Evolutionary conservation across 768 basidiomycete genomes (phyloP).

Genomic region (Lactarius vividus): DNA sequence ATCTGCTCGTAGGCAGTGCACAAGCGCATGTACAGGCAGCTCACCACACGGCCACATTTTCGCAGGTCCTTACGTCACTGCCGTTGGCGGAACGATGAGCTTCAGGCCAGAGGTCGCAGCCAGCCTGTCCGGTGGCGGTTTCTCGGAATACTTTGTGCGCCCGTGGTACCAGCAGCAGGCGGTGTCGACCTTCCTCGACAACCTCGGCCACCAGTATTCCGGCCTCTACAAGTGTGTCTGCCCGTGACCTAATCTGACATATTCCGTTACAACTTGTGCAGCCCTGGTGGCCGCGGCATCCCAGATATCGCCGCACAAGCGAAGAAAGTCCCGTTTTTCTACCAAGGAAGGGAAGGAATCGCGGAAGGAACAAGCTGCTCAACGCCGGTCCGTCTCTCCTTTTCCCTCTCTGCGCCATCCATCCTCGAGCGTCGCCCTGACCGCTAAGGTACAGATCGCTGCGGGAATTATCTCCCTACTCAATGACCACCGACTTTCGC

Average conservation of each 20-base stretch:
- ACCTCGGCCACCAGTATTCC: background rate
- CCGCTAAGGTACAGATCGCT: background rate
- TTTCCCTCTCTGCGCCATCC: background rate
- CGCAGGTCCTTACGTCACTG: background rate
- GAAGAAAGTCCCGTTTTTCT: rapidly evolving
- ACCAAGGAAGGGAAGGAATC: rapidly evolving
- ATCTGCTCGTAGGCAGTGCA: background rate
- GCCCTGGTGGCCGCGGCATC: background rate
- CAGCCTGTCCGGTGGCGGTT: background rate
- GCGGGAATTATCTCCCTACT: background rate
- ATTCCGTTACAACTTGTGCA: background rate
- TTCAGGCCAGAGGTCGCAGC: background rate
- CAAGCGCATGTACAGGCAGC: background rate
- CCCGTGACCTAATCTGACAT: background rate
- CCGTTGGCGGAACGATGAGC: background rate
- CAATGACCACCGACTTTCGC: background rate
- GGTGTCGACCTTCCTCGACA: background rate
- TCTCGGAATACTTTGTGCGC: background rate
- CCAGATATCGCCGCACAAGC: background rate
- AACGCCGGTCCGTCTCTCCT: background rate
- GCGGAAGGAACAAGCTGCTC: background rate
- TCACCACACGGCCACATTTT: background rate
- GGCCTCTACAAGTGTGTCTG: background rate
- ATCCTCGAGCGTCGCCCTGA: background rate
- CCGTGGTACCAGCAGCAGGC: background rate